Evolutionary conservation across 345 rosid species (phyloP).

Genomic region (Moringa oleifera): DNA sequence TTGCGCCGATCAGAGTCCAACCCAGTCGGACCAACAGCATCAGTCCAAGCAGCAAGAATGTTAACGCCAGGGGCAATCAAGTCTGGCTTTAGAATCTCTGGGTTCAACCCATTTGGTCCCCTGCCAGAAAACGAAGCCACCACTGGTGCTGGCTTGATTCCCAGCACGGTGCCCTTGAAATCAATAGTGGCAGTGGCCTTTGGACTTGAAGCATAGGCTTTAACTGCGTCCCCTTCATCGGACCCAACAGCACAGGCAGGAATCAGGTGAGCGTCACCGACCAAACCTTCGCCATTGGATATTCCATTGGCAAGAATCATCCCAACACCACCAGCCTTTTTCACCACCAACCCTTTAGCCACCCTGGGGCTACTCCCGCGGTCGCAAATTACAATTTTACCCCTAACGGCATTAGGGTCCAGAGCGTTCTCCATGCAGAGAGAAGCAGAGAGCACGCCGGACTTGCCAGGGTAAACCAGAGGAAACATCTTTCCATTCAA

Average conservation of each 20-base stretch:
- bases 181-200: slow-evolving; percentile 54
- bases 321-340: slow-evolving; percentile 77
- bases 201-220: slow-evolving; percentile 37
- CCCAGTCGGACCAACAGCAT: slow-evolving; percentile 68
- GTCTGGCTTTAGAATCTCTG: slow-evolving; percentile 75
- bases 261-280: slow-evolving; percentile 72
- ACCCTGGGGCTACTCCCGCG: slow-evolving; percentile 75
- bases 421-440: slow-evolving; percentile 76
- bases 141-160: slow-evolving; percentile 76
- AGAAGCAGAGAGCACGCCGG: slow-evolving; percentile 52
- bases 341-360: slow-evolving; percentile 78
- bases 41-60: slow-evolving; percentile 86
- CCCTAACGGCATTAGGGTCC: slow-evolving; percentile 49
- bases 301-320: slow-evolving; percentile 80
- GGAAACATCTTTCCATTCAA: slow-evolving; percentile 58
- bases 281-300: slow-evolving; percentile 78
- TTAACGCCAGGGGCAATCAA: slow-evolving; percentile 76
- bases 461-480: slow-evolving; percentile 63
- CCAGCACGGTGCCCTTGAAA: slow-evolving; percentile 63
- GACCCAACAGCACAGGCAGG: slow-evolving; percentile 78
- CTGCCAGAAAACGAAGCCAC: slow-evolving; percentile 80
- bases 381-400: slow-evolving; percentile 76
- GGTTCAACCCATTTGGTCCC: slow-evolving; percentile 71
- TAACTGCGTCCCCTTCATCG: slow-evolving; percentile 55
- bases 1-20: slow-evolving; percentile 54